These are phyloP conservation scores for Periconia macrospinosa DNA, from an alignment of 2,329 filamentous ascomycete genomes.

Conservation along the genomic window DNA sequence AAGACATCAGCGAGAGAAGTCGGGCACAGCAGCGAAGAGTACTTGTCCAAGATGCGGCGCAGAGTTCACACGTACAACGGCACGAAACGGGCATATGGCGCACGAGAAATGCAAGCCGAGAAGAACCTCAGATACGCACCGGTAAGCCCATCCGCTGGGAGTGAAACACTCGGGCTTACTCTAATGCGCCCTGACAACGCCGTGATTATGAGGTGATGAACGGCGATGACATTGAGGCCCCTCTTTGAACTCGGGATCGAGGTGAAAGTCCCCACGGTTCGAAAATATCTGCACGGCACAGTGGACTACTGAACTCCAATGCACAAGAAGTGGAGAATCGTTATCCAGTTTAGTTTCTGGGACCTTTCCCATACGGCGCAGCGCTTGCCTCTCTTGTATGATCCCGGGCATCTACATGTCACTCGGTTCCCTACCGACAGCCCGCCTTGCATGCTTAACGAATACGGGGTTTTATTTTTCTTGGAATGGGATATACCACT, in stretches of 20 bases:
- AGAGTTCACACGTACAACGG: constrained; percentile 87
- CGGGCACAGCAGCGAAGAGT: constrained; percentile 84
- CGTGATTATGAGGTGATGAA: background rate
- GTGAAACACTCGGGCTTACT: constrained; percentile 17
- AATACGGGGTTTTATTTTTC: background rate
- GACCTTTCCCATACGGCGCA: background rate
- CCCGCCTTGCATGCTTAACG: background rate
- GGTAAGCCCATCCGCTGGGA: constrained; percentile 27
- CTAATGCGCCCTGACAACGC: background rate
- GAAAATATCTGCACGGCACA: background rate
- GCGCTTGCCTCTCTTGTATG: too few species aligned
- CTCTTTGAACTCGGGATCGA: background rate
- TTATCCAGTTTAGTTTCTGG: background rate
- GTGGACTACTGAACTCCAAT: background rate
- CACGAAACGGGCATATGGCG: constrained; percentile 80
- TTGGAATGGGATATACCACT: constrained; percentile 4
- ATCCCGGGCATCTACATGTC: background rate
- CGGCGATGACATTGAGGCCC: background rate
- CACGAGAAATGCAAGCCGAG: constrained; percentile 92
- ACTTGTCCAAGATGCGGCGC: constrained; percentile 89
- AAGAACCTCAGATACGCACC: constrained; percentile 48
- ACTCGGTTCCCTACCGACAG: background rate
- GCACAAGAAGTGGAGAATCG: background rate
- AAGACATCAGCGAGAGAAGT: constrained; percentile 91
- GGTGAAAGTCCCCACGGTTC: background rate